phyloP scores from a whole-genome alignment of 2,329 filamentous ascomycete genomes.

The Corniculantispora saksenae region DNA sequence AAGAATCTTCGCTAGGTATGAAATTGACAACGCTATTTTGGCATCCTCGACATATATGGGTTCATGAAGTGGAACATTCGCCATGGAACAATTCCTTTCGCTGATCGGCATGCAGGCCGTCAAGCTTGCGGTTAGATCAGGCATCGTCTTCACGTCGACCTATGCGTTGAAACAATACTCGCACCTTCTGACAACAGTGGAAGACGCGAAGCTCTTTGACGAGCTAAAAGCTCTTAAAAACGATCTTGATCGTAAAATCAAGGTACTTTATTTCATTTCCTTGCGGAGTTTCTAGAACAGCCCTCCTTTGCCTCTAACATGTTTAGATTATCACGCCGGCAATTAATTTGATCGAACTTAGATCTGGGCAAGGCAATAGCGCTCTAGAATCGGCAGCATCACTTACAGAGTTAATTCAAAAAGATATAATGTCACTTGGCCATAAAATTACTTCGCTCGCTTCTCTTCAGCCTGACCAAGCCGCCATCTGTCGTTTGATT shows the following conservation, averaged over 20 bases:
- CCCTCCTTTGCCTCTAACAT: slow-evolving; percentile 10
- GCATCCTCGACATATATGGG: too few relatives aligned
- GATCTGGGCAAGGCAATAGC: slow-evolving; percentile 60
- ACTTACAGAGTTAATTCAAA: slow-evolving; percentile 79
- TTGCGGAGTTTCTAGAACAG: slow-evolving; percentile 13
- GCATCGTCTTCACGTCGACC: slow-evolving; percentile 79
- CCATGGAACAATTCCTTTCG: slow-evolving; percentile 65
- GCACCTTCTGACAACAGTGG: slow-evolving; percentile 74
- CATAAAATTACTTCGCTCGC: slow-evolving; percentile 72
- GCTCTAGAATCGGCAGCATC: slow-evolving; percentile 80
- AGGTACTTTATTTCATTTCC: slow-evolving; percentile 45
- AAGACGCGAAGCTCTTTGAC: slow-evolving; percentile 64
- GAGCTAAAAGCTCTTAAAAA: slow-evolving; percentile 74
- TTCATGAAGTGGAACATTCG: neutral
- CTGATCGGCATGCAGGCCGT: slow-evolving; percentile 69
- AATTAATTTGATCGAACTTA: slow-evolving; percentile 89
- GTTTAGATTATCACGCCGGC: slow-evolving; percentile 79
- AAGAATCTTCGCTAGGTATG: neutral
- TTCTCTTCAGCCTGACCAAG: slow-evolving; percentile 54
- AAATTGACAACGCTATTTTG: too few relatives aligned
- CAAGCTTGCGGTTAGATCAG: slow-evolving; percentile 89
- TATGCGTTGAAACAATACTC: slow-evolving; percentile 85
- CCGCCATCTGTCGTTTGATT: slow-evolving; percentile 44
- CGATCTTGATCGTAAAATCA: slow-evolving; percentile 81
- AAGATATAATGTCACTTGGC: slow-evolving; percentile 80